Percentiles rank a stretch among this genome's conserved stretches.
Evolutionary conservation across 129 eudicot species (phyloP).

Genomic region (Centrapalus pauciflorus): DNA sequence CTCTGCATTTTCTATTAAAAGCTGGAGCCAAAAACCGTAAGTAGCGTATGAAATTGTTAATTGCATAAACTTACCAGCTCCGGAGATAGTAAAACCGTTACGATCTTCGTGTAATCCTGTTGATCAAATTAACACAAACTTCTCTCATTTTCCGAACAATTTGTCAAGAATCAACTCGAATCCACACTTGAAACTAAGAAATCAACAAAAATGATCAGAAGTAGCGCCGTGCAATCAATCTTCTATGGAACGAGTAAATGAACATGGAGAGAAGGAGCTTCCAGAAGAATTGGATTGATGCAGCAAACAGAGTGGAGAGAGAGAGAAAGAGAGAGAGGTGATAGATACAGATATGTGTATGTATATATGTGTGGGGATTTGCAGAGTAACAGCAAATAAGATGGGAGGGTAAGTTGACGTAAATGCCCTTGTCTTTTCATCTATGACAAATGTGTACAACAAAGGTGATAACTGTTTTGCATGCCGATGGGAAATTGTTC

Average conservation of each 20-base stretch:
- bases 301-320: constrained; percentile 1
- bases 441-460: constrained; percentile 16
- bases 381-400: constrained; percentile 14
- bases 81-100: constrained; percentile 13
- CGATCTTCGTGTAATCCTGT: neutral
- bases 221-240: neutral
- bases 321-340: neutral
- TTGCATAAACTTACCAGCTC: constrained; percentile 29
- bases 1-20: constrained; percentile 8
- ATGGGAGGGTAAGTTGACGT: constrained; percentile 12
- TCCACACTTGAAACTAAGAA: neutral
- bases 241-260: neutral
- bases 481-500: constrained; percentile 9
- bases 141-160: neutral
- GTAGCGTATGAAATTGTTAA: constrained; percentile 13
- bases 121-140: neutral
- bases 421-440: constrained; percentile 23
- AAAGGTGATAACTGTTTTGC: constrained; percentile 37
- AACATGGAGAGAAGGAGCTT: neutral
- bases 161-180: constrained; percentile 5
- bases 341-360: constrained; percentile 1
- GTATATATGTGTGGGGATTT: constrained; percentile 18
- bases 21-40: constrained; percentile 1
- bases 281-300: constrained; percentile 2
- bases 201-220: neutral